Conservation (phyloP, 1,284 basidiomycete genomes). For the Microbotryomycetes sp. region DNA sequence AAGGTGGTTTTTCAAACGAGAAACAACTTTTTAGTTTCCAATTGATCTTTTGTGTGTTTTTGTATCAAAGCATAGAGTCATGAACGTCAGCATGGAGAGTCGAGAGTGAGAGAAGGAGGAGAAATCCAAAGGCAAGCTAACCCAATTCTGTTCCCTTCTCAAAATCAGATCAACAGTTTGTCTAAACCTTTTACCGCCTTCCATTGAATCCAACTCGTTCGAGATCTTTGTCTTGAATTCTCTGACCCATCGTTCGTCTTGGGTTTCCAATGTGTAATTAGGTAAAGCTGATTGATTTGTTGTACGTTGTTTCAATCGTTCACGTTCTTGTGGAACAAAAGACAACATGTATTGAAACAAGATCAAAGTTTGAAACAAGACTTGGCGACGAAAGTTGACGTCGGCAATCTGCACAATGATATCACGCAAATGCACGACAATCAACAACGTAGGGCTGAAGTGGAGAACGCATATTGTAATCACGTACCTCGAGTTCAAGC, state of each 20-base stretch:
- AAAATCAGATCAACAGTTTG: slow-evolving; percentile 63
- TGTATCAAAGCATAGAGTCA: background rate
- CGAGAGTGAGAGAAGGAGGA: background rate
- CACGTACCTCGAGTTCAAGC: slow-evolving; percentile 71
- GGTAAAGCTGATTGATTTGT: slow-evolving; percentile 45
- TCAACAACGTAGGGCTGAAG: background rate
- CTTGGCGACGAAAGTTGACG: slow-evolving; percentile 81
- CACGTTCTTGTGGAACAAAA: slow-evolving; percentile 64
- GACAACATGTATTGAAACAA: slow-evolving; percentile 70
- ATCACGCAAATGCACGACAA: background rate
- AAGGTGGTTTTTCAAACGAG: slow-evolving; percentile 24
- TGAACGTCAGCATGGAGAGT: background rate
- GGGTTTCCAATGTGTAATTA: background rate
- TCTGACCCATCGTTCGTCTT: slow-evolving; percentile 14
- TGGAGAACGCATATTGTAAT: too few relatives aligned
- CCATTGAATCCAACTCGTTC: slow-evolving; percentile 22
- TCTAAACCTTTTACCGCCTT: slow-evolving; percentile 49
- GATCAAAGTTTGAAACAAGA: slow-evolving; percentile 77
- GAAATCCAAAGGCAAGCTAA: slow-evolving; percentile 40
- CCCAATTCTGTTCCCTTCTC: slow-evolving; percentile 76
- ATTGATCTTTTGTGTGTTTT: slow-evolving; percentile 28
- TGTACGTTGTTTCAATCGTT: slow-evolving; percentile 53
- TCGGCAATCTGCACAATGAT: slow-evolving; percentile 71
- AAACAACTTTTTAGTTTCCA: slow-evolving; percentile 35
- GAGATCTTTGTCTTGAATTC: slow-evolving; percentile 11